phyloP scores from a whole-genome alignment of 2,329 filamentous ascomycete species.

The Parasarocladium wereldwijsianum region DNA sequence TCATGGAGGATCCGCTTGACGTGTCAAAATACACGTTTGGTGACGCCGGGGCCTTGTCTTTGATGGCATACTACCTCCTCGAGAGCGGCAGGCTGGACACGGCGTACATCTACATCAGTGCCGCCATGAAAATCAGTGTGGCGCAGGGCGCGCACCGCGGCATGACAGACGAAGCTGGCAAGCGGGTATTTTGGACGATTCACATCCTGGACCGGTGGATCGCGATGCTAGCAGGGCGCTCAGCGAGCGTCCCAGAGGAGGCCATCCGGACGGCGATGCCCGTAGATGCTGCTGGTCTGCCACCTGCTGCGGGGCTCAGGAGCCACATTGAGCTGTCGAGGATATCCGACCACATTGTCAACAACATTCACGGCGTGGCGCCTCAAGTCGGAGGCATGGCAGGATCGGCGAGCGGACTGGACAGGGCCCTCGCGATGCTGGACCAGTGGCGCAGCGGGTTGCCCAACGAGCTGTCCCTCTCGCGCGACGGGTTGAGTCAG shows the following conservation, averaged over 20 bases:
- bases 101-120: conserved; percentile 30
- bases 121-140: conserved; percentile 31
- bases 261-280: conserved; percentile 29
- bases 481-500: conserved; percentile 16
- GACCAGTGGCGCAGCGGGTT: conserved; percentile 24
- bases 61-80: conserved; percentile 33
- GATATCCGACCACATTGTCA: conserved; percentile 32
- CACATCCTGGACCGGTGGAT: conserved; percentile 35
- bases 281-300: conserved; percentile 21
- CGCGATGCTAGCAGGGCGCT: conserved; percentile 33
- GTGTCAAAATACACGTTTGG: conserved; percentile 22
- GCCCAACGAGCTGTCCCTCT: conserved; percentile 21
- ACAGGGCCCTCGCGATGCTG: conserved; percentile 26
- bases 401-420: conserved; percentile 15
- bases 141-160: conserved; percentile 33
- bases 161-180: conserved; percentile 25
- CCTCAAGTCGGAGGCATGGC: conserved; percentile 11
- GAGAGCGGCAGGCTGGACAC: conserved; percentile 33
- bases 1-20: conserved; percentile 33
- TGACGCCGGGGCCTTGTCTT: conserved; percentile 27
- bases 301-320: conserved; percentile 25
- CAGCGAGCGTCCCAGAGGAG: conserved; percentile 30
- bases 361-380: conserved; percentile 28
- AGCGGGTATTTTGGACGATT: conserved; percentile 35
- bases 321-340: conserved; percentile 31